These are phyloP conservation scores for Comarum palustre DNA, from an alignment of 306 rosid species.

Conservation along the genomic window DNA sequence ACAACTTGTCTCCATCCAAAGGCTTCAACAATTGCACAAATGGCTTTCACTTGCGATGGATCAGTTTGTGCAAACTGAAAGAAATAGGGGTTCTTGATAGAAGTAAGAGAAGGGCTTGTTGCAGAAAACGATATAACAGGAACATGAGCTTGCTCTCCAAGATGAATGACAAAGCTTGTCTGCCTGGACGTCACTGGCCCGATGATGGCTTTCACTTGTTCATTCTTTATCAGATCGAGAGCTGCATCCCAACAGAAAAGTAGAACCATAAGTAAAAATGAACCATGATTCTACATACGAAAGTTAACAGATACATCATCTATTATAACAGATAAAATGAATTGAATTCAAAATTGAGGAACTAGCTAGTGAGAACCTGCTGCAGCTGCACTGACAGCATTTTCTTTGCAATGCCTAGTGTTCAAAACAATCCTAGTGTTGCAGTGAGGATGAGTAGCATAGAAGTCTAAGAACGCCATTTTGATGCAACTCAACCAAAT, in stretches of 20 bases:
- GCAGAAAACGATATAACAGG: conserved; percentile 53
- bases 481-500: conserved; percentile 28
- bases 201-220: conserved; percentile 32
- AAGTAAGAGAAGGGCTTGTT: conserved; percentile 42
- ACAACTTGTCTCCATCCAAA: conserved; percentile 43
- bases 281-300: not conserved
- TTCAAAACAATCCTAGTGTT: conserved; percentile 27
- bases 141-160: conserved; percentile 41
- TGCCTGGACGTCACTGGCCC: conserved; percentile 59
- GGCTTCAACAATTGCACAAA: conserved; percentile 30
- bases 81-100: conserved; percentile 40
- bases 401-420: not conserved
- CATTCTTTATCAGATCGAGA: conserved; percentile 26
- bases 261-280: not conserved
- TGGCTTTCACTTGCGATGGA: conserved; percentile 37
- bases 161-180: conserved; percentile 39
- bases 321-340: not conserved
- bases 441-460: conserved; percentile 16
- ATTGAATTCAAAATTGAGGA: not conserved
- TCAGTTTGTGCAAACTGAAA: conserved; percentile 41
- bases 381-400: conserved; percentile 20
- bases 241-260: conserved; percentile 9
- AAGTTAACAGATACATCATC: not conserved
- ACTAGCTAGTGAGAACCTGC: conserved; percentile 15
- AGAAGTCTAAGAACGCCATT: conserved; percentile 39